Evolutionary conservation across 202 grass and related monocot species (phyloP), one percentile per base, ranked within the genome.

Genomic region (Dendrocalamus latiflorus): DNA sequence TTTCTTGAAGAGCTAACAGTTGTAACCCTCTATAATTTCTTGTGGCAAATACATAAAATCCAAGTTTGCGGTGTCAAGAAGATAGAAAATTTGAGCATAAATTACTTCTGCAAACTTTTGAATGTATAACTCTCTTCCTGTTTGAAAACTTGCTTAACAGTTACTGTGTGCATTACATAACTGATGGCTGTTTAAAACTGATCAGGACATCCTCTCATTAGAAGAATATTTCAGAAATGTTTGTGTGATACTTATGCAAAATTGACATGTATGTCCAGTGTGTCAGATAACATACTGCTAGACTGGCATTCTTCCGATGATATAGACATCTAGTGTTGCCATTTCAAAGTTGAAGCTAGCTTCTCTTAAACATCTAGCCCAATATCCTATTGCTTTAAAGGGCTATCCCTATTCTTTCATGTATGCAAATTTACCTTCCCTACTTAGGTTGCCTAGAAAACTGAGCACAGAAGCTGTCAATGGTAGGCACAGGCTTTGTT

Each of bases 51-150:
- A 8, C 60, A 74, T 66, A n/a, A 41, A 75, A 74, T 81, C 9
- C 15, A 68, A 63, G 56, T 85, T 79, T 79, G 9, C 43, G 22
- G 72, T 63, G 53, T 2, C 1, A 79, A 76, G 72, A 75, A 78
- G 58, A 21, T 49, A 43, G 21, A 64, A 1, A 72, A 9, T 34
- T 81, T 77, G 17, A 79, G 10, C 9, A 47, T 37, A 85, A 62
- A 28, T 74, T 72, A 8, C 18, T 47, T 65, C n/a, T n/a, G 25
- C 12, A 44, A 74, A 47, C 8, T 38, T 34, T 54, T 47, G 9
- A 58, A 24, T 47, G 36, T 57, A 66, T 25, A 43, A 38, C 24
- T 44, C 58, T 45, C 25, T 55, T 80, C 67, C 18, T 18, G 37
- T 55, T 74, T 41, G 8, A 36, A 47, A 81, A 47, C 13, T 36